Percentiles rank a stretch among this genome's conserved stretches.
phyloP scores from a whole-genome alignment of 208 protist genomes.

The Leishmania turanica region DNA sequence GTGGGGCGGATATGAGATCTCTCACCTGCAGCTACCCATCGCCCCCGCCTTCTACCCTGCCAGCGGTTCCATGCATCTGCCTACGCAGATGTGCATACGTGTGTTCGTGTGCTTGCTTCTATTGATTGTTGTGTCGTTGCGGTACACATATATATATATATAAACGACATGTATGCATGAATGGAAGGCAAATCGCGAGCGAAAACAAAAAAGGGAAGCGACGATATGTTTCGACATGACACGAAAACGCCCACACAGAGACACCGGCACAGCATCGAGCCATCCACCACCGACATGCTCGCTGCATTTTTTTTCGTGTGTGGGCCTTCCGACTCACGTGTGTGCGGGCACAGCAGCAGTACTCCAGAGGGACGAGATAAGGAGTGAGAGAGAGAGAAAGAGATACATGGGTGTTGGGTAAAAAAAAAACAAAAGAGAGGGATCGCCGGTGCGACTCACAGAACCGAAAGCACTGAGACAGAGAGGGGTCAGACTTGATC shows the following conservation, averaged over 20 bases:
- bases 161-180: background rate
- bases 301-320: background rate
- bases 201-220: background rate
- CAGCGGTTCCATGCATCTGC: background rate
- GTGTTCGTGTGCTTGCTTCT: background rate
- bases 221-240: background rate
- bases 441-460: background rate
- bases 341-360: background rate
- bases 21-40: background rate
- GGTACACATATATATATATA: background rate
- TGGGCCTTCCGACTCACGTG: background rate
- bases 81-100: background rate
- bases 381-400: background rate
- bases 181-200: background rate
- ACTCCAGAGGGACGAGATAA: constrained; percentile 3
- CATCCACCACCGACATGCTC: background rate
- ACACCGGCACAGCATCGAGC: background rate
- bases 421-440: background rate
- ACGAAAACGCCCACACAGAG: background rate
- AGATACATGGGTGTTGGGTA: background rate
- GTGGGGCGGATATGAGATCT: background rate
- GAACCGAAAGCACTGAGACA: background rate
- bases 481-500: background rate
- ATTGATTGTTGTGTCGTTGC: background rate
- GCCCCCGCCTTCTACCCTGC: background rate